Percentiles rank a stretch among this genome's conserved stretches.
Evolutionary conservation across 768 basidiomycete species (phyloP).

Genomic region (Lentinula boryana): DNA sequence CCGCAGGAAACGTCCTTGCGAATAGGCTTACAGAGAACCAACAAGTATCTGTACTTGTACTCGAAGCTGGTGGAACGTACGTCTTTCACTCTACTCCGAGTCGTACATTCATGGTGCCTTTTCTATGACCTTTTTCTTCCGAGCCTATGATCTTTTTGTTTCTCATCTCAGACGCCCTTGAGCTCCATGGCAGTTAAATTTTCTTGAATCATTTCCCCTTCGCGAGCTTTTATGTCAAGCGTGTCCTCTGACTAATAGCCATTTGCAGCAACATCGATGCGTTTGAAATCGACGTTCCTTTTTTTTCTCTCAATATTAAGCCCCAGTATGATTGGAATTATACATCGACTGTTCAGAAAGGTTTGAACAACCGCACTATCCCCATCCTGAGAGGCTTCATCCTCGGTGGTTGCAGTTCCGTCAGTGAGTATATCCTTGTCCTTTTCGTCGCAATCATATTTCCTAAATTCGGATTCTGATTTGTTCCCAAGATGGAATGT

Average conservation of each 20-base stretch:
- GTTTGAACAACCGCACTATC: constrained; percentile 16
- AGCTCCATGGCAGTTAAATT: too few relatives aligned
- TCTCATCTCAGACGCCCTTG: not conserved
- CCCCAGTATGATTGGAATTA: constrained; percentile 21
- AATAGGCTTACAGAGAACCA: constrained; percentile 13
- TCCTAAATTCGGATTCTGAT: not conserved
- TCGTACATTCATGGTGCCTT: too few relatives aligned
- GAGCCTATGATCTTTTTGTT: not conserved
- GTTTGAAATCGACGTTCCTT: not conserved
- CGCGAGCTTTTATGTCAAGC: not conserved
- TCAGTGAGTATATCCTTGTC: constrained; percentile 15
- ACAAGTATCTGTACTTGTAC: constrained; percentile 9
- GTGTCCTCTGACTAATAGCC: too few relatives aligned
- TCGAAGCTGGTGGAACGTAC: constrained; percentile 11
- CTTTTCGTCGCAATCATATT: not conserved
- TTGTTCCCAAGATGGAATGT: constrained; percentile 19
- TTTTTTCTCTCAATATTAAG: not conserved
- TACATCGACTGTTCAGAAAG: constrained; percentile 22
- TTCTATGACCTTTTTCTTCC: too few relatives aligned
- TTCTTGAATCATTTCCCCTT: not conserved
- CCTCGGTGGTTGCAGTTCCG: constrained; percentile 24
- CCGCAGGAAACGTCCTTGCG: constrained; percentile 15
- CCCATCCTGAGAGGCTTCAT: constrained; percentile 20
- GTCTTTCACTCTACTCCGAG: not conserved
- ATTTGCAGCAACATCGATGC: not conserved